These are phyloP conservation scores for Pythium sp. DNA, from an alignment of 352 stramenopile species.

Conservation along the genomic window DNA sequence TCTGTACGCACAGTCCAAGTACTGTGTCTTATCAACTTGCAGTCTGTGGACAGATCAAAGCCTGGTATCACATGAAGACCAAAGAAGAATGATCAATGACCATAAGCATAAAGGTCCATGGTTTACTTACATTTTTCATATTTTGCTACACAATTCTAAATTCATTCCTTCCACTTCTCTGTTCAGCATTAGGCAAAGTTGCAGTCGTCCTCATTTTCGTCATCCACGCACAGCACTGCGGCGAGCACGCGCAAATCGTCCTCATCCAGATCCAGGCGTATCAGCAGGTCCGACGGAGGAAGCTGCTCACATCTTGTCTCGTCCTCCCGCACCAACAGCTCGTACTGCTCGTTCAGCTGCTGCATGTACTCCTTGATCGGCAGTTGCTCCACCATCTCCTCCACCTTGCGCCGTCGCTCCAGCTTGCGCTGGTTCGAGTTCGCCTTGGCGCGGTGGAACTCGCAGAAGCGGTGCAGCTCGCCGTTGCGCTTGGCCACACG, in stretches of 20 bases:
- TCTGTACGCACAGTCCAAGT: too few relatives aligned
- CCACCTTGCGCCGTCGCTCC: constrained; percentile 27
- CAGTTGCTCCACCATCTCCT: background rate
- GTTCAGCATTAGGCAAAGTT: background rate
- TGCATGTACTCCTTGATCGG: background rate
- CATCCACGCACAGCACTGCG: background rate
- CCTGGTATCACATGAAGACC: too few relatives aligned
- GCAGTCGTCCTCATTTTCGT: background rate
- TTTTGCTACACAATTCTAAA: background rate
- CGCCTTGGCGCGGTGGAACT: constrained; percentile 50
- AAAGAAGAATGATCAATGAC: too few relatives aligned
- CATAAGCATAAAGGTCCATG: background rate
- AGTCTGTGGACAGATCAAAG: too few relatives aligned
- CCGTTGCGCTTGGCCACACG: constrained; percentile 40
- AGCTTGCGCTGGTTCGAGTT: constrained; percentile 66
- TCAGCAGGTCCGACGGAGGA: background rate
- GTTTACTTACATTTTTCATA: background rate
- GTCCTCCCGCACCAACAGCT: background rate
- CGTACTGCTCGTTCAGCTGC: constrained; percentile 3
- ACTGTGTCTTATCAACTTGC: too few relatives aligned
- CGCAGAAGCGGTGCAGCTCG: constrained; percentile 51
- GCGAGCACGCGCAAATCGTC: background rate
- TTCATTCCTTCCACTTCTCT: background rate
- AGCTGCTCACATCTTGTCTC: background rate
- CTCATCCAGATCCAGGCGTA: background rate